A percentile compares a stretch with the other conserved stretches of the same genome.
Evolutionary conservation across 2,329 filamentous ascomycete species (phyloP).

Genomic region (Pseudogymnoascus verrucosus): DNA sequence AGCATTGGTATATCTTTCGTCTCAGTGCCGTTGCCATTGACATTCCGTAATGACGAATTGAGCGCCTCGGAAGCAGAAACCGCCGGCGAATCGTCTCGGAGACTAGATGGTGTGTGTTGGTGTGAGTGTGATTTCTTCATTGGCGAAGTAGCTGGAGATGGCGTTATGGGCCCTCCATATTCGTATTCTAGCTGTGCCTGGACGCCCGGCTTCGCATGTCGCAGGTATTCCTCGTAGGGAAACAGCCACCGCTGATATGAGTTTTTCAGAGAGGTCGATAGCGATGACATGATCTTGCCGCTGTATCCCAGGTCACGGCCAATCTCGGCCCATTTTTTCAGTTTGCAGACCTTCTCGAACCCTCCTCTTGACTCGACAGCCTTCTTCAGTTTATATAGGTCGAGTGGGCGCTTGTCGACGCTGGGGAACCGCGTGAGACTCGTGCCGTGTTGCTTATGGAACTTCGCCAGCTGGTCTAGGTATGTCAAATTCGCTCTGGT

Average conservation of each 20-base stretch:
- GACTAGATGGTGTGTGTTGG: conserved; percentile 50
- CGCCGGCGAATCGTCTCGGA: conserved; percentile 60
- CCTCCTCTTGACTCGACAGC: conserved; percentile 90
- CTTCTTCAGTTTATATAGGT: conserved; percentile 93
- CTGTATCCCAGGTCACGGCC: conserved; percentile 94
- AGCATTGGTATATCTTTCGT: conserved; percentile 29
- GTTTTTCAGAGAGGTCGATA: conserved; percentile 96
- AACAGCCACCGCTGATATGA: conserved; percentile 96
- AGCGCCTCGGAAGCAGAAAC: conserved; percentile 48
- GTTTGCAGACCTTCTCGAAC: conserved; percentile 93
- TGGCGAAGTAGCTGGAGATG: conserved; percentile 66
- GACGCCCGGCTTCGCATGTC: conserved; percentile 87
- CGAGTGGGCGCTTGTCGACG: conserved; percentile 93
- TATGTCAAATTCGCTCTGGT: conserved; percentile 95
- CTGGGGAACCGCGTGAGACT: conserved; percentile 91
- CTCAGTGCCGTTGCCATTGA: conserved; percentile 33
- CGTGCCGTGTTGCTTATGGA: conserved; percentile 92
- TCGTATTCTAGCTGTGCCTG: conserved; percentile 91
- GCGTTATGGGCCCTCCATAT: conserved; percentile 83
- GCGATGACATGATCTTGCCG: conserved; percentile 98
- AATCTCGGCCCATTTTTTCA: conserved; percentile 99
- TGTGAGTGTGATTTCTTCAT: conserved; percentile 57
- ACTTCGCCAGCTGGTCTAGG: conserved; percentile 88
- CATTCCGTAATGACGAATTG: conserved; percentile 37
- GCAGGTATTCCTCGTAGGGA: conserved; percentile 91